Conservation (phyloP, 1,284 basidiomycete species). For the Tilletia caries region DNA sequence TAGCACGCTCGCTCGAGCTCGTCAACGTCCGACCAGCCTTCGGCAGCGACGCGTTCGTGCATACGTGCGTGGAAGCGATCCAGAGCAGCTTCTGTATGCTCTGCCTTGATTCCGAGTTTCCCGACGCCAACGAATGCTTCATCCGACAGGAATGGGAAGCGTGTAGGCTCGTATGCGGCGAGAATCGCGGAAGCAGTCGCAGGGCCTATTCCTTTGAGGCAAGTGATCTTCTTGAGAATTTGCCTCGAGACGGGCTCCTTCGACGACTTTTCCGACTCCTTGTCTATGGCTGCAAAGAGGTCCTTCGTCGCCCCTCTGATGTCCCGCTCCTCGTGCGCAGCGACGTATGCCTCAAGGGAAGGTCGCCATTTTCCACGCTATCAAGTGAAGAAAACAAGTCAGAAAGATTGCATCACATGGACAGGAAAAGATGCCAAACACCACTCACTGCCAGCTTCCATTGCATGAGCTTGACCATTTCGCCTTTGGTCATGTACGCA, state of each 20-base stretch:
- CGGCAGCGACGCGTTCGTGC: neutral
- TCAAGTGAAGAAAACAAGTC: neutral
- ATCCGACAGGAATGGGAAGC: constrained; percentile 8
- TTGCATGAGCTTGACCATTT: constrained; percentile 20
- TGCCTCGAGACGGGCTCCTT: constrained; percentile 12
- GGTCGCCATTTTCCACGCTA: constrained; percentile 8
- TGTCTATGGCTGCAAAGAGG: neutral
- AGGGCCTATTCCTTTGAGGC: constrained; percentile 26
- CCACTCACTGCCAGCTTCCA: constrained; percentile 30
- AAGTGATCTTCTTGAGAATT: constrained; percentile 19
- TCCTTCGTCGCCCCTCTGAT: neutral
- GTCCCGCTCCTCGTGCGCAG: neutral
- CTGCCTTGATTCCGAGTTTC: neutral
- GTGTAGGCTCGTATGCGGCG: constrained; percentile 8
- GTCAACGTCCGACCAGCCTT: constrained; percentile 4
- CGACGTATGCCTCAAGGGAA: neutral
- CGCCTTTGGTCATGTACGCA: constrained; percentile 15
- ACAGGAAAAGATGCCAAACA: neutral
- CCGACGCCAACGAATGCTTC: neutral
- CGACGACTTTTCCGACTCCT: neutral
- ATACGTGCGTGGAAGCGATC: neutral
- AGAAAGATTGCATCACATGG: no score
- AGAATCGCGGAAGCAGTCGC: constrained; percentile 26
- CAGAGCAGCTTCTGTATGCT: neutral
- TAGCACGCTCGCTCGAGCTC: constrained; percentile 8